Evolutionary conservation across 257 asterid species (phyloP).

Genomic region (Capsicum baccatum): DNA sequence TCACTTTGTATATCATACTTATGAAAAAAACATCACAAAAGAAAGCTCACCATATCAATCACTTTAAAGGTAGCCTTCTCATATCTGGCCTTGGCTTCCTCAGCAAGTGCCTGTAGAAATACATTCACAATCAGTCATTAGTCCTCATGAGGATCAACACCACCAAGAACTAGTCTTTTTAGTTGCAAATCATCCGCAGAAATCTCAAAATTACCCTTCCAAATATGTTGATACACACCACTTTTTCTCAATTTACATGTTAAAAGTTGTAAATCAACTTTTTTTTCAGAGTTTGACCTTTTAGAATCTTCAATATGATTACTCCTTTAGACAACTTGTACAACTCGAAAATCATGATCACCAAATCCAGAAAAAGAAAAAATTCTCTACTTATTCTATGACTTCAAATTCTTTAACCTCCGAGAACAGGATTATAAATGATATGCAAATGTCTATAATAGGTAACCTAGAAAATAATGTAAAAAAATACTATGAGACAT

Average conservation of each 20-base stretch:
- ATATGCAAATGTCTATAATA: neutral
- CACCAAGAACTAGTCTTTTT: neutral
- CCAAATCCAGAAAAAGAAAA: neutral
- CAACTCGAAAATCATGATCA: constrained; percentile 5
- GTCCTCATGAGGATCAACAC: neutral
- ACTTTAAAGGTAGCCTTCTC: constrained; percentile 78
- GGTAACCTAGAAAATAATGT: neutral
- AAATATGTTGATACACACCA: neutral
- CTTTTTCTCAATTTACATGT: constrained; percentile 13
- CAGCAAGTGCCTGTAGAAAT: constrained; percentile 76
- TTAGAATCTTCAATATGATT: neutral
- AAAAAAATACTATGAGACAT: neutral
- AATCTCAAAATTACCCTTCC: constrained; percentile 34
- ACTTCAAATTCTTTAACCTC: neutral
- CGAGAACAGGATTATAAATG: neutral
- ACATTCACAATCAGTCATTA: constrained; percentile 32
- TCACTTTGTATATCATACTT: neutral
- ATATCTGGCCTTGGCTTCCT: constrained; percentile 93
- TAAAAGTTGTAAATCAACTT: neutral
- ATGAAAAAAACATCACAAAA: neutral
- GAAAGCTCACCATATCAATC: constrained; percentile 71
- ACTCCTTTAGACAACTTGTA: constrained; percentile 2
- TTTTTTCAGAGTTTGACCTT: neutral
- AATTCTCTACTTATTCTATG: neutral
- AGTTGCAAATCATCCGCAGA: neutral